Base-by-base conservation (phyloP, 73 alveolate species). In the Blepharisma japonicum region DNA sequence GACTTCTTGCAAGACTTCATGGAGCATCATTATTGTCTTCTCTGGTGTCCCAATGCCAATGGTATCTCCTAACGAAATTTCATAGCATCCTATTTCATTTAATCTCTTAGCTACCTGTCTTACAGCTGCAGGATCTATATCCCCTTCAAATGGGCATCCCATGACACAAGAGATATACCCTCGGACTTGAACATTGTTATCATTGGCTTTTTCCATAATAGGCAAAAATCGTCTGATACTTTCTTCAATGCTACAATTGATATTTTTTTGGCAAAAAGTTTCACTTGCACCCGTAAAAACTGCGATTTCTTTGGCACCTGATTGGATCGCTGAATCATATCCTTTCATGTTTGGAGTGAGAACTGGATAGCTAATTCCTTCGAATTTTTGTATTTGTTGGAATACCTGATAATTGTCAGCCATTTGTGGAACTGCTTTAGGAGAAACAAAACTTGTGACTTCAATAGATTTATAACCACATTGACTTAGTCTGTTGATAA, bases 61-160 rank as follows among this genome's bases (percentile, higher is more conserved):
- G 9, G 98, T 94, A 77, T 94, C 98, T 3, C 98, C 98, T n/a
- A 94, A 80, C 11, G 97, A 91, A 56, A 94, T 86, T 79, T 94
- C 97, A 82, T 94, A 94, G 83, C 98, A 94, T 14, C 98, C 98
- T 55, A 45, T 55, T 32, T 94, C 97, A 21, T 56, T 56, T 61
- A 94, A 85, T 47, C 54, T 68, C 23, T 77, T 23, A 25, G 94
- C 80, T 6, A 92, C 97, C 54, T 47, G 50, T 5, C 77, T 67
- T 4, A 91, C 97, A 45, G 25, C 68, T 51, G 25, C 53, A n/a
- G 97, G 96, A 55, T 81, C 88, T n/a, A 94, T 79, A 25, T 89
- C 97, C 8, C 97, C 98, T 68, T 92, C 91, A 71, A 92, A 94
- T 2, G 98, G 98, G 68, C 98, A 94, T 21, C 97, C 98, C 91